These are phyloP conservation scores for Penicillium ochrochloron DNA, from an alignment of 495 filamentous ascomycete species.

Conservation along the genomic window DNA sequence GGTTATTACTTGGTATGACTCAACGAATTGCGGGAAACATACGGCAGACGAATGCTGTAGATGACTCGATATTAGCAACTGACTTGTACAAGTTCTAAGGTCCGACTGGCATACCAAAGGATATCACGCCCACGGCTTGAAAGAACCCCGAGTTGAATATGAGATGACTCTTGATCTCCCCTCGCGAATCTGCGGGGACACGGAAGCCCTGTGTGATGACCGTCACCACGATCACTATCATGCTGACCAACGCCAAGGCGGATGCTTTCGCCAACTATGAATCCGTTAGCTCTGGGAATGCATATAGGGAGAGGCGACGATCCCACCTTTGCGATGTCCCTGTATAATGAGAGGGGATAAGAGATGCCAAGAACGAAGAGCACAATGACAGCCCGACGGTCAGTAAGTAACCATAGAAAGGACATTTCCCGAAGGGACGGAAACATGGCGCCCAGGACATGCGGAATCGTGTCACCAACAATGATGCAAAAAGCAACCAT, in stretches of 20 bases:
- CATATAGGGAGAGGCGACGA: not conserved
- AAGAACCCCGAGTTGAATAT: slow-evolving; percentile 85
- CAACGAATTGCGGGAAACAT: slow-evolving; percentile 34
- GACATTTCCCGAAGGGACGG: slow-evolving; percentile 73
- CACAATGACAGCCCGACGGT: slow-evolving; percentile 82
- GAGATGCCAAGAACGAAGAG: slow-evolving; percentile 83
- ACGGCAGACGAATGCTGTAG: slow-evolving; percentile 83
- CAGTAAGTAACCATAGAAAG: slow-evolving; percentile 78
- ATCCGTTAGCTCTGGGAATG: not conserved
- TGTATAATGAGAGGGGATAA: slow-evolving; percentile 90
- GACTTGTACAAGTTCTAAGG: not conserved
- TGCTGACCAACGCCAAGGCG: slow-evolving; percentile 86
- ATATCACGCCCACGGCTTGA: slow-evolving; percentile 95
- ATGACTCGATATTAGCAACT: slow-evolving; percentile 35
- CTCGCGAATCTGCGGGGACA: slow-evolving; percentile 70
- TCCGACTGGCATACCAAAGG: slow-evolving; percentile 70
- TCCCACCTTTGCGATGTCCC: slow-evolving; percentile 93
- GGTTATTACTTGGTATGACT: slow-evolving; percentile 19
- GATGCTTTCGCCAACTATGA: slow-evolving; percentile 90
- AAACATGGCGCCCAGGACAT: slow-evolving; percentile 81
- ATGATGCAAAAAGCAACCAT: slow-evolving; percentile 99
- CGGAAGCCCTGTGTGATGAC: slow-evolving; percentile 84
- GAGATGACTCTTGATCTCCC: slow-evolving; percentile 66
- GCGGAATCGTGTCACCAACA: slow-evolving; percentile 92
- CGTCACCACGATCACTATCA: slow-evolving; percentile 85